phyloP scores from a whole-genome alignment of 257 asterid species.

The Solanum chiquidenum region DNA sequence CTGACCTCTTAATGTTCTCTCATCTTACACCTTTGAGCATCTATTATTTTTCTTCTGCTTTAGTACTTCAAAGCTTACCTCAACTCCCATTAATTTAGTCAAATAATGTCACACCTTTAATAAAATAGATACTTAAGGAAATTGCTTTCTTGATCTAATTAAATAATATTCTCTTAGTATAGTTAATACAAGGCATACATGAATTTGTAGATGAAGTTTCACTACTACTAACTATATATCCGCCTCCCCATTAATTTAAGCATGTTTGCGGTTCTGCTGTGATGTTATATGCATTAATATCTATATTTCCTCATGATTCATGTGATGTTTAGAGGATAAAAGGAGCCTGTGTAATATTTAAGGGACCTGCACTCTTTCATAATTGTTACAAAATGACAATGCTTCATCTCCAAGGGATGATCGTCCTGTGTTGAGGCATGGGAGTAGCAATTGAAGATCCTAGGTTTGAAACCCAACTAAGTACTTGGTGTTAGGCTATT shows the following conservation, averaged over 20 bases:
- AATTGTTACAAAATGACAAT: not conserved
- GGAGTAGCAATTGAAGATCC: not conserved
- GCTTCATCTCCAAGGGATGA: not conserved
- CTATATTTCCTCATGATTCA: not conserved
- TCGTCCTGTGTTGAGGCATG: not conserved
- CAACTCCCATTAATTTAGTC: not conserved
- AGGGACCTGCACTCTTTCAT: not conserved
- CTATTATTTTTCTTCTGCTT: not conserved
- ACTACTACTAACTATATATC: not conserved
- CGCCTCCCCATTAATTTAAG: not conserved
- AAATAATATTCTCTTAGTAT: not conserved
- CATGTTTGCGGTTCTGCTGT: not conserved
- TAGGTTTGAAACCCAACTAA: not conserved
- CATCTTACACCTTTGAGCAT: not conserved
- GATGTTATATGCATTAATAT: not conserved
- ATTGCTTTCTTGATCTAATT: not conserved
- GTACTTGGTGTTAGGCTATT: not conserved
- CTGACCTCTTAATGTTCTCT: not conserved
- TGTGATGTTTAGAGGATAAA: not conserved
- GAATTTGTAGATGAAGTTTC: not conserved
- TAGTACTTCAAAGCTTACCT: not conserved
- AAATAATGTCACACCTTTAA: not conserved
- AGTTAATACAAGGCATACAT: not conserved
- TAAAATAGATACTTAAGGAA: not conserved
- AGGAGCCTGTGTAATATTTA: not conserved